Conservation (phyloP, 805 yeast species). For the Dipodascus geniculatus region DNA sequence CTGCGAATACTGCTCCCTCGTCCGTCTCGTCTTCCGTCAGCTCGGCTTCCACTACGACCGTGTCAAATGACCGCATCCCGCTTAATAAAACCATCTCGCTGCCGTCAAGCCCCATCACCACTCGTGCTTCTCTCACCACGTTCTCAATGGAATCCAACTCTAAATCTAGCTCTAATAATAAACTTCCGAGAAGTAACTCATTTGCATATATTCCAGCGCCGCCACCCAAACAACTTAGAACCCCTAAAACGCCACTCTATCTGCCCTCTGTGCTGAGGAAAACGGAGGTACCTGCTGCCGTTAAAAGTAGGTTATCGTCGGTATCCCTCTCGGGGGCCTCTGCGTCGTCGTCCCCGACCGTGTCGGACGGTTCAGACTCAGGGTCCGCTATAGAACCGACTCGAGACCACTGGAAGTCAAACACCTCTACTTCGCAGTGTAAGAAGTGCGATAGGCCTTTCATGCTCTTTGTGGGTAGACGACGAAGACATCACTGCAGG, state of each 20-base stretch:
- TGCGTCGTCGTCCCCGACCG: constrained; percentile 6
- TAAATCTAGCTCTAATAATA: neutral
- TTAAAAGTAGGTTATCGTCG: neutral
- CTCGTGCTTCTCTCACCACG: neutral
- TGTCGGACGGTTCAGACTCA: neutral
- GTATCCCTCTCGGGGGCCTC: constrained; percentile 12
- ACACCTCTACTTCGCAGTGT: constrained; percentile 52
- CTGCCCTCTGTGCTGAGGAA: constrained; percentile 78
- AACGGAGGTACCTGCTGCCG: constrained; percentile 13
- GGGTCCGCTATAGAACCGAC: constrained; percentile 17
- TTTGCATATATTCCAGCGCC: constrained; percentile 3
- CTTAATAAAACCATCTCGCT: neutral
- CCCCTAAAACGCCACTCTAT: constrained; percentile 77
- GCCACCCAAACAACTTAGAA: constrained; percentile 56
- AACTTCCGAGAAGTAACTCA: neutral
- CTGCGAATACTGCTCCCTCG: neutral
- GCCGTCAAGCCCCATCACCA: neutral
- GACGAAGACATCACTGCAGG: constrained; percentile 72
- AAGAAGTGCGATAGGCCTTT: constrained; percentile 55
- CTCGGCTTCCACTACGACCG: neutral
- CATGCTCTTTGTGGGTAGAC: constrained; percentile 44
- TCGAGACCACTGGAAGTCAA: constrained; percentile 42
- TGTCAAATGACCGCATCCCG: neutral
- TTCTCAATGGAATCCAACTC: neutral
- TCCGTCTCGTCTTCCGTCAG: neutral